Evolutionary conservation across 148 eudicot species (phyloP).

Genomic region (Talinum fruticosum): DNA sequence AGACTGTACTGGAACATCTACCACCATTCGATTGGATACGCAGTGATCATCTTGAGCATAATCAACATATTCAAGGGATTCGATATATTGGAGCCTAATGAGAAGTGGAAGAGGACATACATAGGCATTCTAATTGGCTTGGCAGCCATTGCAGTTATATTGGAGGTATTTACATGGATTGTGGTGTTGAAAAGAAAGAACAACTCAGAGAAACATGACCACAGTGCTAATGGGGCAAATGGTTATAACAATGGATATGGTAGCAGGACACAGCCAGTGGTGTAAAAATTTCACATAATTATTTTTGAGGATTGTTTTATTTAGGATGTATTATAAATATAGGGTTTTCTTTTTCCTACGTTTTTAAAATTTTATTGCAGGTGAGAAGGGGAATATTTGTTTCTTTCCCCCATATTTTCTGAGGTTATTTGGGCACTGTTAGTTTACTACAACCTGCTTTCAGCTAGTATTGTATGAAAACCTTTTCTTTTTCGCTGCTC

Average conservation of each 20-base stretch:
- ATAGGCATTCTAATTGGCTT: slow-evolving; percentile 39
- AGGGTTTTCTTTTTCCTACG: not conserved
- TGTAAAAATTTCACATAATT: slow-evolving; percentile 17
- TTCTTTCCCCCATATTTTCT: not conserved
- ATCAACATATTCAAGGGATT: slow-evolving; percentile 59
- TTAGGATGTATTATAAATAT: slow-evolving; percentile 20
- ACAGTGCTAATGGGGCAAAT: slow-evolving; percentile 20
- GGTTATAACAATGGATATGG: slow-evolving; percentile 28
- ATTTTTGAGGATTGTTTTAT: slow-evolving; percentile 4
- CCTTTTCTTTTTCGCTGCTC: not conserved
- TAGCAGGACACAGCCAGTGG: slow-evolving; percentile 24
- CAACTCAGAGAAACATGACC: slow-evolving; percentile 17
- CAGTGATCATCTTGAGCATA: slow-evolving; percentile 33
- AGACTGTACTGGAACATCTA: slow-evolving; percentile 58
- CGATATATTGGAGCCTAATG: slow-evolving; percentile 34
- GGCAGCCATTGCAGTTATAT: slow-evolving; percentile 28
- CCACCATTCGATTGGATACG: slow-evolving; percentile 54
- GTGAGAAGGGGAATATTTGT: slow-evolving; percentile 8
- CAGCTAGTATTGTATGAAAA: not conserved
- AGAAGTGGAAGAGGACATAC: slow-evolving; percentile 46
- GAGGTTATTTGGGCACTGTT: slow-evolving; percentile 1
- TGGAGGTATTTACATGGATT: slow-evolving; percentile 48
- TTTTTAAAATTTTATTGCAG: not conserved
- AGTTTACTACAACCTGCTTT: not conserved
- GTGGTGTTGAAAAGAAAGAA: slow-evolving; percentile 39